Evolutionary conservation across 352 stramenopile species (phyloP), one percentile per base, ranked within the genome.

Genomic region (Globisporangium solare): DNA sequence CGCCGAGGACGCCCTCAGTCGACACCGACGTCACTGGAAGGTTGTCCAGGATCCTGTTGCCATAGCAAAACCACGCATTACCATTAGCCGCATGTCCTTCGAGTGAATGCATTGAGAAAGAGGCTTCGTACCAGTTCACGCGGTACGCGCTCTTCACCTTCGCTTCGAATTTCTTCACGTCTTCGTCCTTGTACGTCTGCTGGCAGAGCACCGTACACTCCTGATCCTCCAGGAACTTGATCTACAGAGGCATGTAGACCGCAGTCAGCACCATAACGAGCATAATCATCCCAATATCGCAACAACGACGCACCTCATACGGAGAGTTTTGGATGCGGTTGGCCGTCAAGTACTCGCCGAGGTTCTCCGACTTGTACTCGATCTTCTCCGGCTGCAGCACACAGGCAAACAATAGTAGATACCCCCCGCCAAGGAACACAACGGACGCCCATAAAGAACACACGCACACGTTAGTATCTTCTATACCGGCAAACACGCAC

Each of bases 261-360:
- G 22, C 17, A 37, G 2, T 35, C 4, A 35, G 10, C 2, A 35
- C 7, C 27, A 7, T 35, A 35, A 35, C 10, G 27, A 35, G 27
- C 24, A 46, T 27, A 22, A 64, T 31, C n/a, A n/a, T n/a, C n/a
- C 42, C 2, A 11, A 60, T 53, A 21, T 20, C 17, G 22, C 13
- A 51, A 46, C 3, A 22, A 59, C 12, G 7, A 47, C 56, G 40
- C 49, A 86, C 75, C 32, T 95, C 75, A 70, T 99, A 99, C 27
- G 95, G 88, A 15, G 96, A 99, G 71, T 97, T 99, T 76, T 99
- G 94, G 63, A 99, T 99, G 54, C 96, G 92, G 69, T 99, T 98
- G 18, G 97, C 97, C 31, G 90, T 95, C 47, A 99, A 76, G 61
- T 99, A 98, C 75, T 99, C 97, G 50, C 98, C 98, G 49, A 99